Evolutionary conservation across 2,329 filamentous ascomycete genomes (phyloP), one percentile per base, ranked within the genome.

Genomic region (Hypocrella siamensis): DNA sequence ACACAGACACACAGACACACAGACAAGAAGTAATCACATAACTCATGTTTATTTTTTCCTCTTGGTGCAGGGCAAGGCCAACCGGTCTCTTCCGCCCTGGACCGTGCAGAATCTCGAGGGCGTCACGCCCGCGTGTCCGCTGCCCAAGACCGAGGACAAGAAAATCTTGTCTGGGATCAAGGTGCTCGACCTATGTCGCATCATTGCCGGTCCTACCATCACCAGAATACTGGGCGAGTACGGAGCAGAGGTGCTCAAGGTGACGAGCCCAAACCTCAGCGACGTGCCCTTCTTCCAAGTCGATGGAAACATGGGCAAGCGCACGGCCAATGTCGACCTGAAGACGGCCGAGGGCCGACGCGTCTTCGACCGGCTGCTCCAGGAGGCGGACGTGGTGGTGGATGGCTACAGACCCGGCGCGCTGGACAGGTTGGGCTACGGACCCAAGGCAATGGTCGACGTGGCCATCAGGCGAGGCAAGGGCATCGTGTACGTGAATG

Each of bases 141-240:
- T 71, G 31, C 35, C 46, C 9, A 26, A 34, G 4, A 39, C 16
- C 2, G 29, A 39, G 3, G 36, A 40, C 3, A 40, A 34, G 6
- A 51, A 52, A 9, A 52, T 57, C 42, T 42, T 72, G 57, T 36
- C 61, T 45, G 79, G 79, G 0, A 63, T 84, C 48, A 78, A 76
- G 40, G 78, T 85, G 5, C 63, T 85, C 5, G 80, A 86, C 46
- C 56, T 85, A 19, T 80, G 77, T 46, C 72, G 79, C 26, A 75
- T 84, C 44, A 82, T 85, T 39, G 79, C 79, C 4, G 79, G 78
- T 0, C 79, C 79, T n/a, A 70, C 75, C 4, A 74, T 84, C 40
- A 72, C 72, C 3, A 69, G 77, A 19, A 74, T 74, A 2, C 63
- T 85, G 0, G 77, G 75, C n/a, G 79, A 81, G 38, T 77, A 83